Conservation (phyloP, 2,329 filamentous ascomycete species). For the Hyphodiscus sp. region DNA sequence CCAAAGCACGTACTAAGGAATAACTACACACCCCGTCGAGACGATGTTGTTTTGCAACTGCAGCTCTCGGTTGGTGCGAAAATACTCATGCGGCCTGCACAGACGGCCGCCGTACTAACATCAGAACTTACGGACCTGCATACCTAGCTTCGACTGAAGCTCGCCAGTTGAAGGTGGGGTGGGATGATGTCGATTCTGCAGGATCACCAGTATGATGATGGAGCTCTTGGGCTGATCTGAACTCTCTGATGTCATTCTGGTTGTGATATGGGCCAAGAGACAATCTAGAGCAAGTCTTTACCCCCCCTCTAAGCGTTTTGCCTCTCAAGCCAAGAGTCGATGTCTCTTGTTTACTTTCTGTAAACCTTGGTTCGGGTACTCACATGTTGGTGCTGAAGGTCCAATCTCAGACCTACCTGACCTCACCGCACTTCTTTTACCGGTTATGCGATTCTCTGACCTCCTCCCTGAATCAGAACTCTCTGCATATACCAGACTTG, state of each 20-base stretch:
- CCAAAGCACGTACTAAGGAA: background rate
- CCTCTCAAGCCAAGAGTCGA: too few species aligned
- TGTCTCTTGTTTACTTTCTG: background rate
- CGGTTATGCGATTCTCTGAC: too few species aligned
- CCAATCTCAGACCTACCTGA: too few species aligned
- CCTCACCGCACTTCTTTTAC: too few species aligned
- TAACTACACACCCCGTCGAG: too few species aligned
- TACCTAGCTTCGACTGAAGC: background rate
- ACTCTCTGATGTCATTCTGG: background rate
- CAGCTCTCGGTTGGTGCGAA: background rate
- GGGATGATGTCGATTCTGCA: background rate
- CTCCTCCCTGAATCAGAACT: too few species aligned
- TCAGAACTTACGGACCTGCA: slow-evolving; percentile 12
- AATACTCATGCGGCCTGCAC: background rate
- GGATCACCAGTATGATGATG: background rate
- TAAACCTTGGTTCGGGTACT: background rate
- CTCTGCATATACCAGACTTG: too few species aligned
- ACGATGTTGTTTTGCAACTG: too few species aligned
- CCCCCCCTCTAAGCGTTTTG: background rate
- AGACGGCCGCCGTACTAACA: background rate
- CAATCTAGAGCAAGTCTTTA: background rate
- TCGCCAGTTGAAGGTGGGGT: background rate
- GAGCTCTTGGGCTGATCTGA: background rate
- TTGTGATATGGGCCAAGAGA: background rate
- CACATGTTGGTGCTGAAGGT: too few species aligned